Base-by-base conservation (phyloP, 768 basidiomycete species). In the Boletus reticuloceps region DNA sequence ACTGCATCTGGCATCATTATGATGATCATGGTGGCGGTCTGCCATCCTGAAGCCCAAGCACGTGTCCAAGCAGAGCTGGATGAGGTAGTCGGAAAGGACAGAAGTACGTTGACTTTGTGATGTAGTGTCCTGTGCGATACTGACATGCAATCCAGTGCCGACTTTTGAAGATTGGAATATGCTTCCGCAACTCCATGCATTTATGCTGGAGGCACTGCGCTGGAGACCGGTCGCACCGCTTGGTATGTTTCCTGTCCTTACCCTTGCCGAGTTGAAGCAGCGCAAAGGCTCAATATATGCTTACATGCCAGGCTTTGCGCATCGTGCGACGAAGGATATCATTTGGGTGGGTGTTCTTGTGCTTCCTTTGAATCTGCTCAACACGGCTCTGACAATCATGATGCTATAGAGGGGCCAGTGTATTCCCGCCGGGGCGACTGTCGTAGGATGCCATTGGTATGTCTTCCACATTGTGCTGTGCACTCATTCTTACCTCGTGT, bases 291-390 rank as follows among this genome's bases (percentile, higher is more conserved):
- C 25, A 54, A 17, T 16, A 4, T 37, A 20, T 19, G 6, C 34
- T 20, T 44, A 14, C 20, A 20, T 54, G 2, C 22, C 17, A 63
- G 84, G 84, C 0, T 82, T 85, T 47, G 72, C 82, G 0, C 86
- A 88, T 56, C 77, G 78, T 49, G 79, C 85, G 0, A 86, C 79
- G 2, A 80, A 78, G 50, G 85, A 87, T 54, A 77, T 88, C 40
- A 64, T 81, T 19, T 86, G 82, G 80, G 82, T 82, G 41, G 11
- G 49, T 5, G 14, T n/a, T 17, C n/a, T 50, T 16, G n/a, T 45
- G 20, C 17, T 10, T 47, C 11, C 13, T 25, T 11, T 27, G 16
- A 22, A 17, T 16, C 22, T 27, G 12, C 8, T 4, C 9, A 14
- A 2, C 16, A 8, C 20, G 20, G 20, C 2, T 20, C 20, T 31